A percentile compares a stretch with the other conserved stretches of the same genome.
Conservation (phyloP, 345 rosid genomes). For the Noccaea bulbosa region DNA sequence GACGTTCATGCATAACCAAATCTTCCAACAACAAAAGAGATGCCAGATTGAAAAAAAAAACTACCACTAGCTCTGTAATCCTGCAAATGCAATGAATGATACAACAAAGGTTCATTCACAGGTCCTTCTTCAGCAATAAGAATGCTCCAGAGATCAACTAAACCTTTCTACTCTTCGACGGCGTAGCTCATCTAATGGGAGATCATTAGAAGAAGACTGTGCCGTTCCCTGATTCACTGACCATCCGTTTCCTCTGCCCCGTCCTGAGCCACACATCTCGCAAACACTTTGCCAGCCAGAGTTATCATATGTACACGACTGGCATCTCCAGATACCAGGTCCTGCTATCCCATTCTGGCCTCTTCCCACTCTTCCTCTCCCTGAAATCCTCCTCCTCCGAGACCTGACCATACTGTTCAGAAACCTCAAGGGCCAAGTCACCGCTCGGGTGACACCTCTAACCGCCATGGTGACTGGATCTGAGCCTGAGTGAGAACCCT, state of each 20-base stretch:
- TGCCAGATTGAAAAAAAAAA: conserved; percentile 3
- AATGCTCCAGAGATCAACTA: conserved; percentile 46
- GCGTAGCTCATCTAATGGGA: conserved; percentile 76
- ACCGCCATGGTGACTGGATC: conserved; percentile 59
- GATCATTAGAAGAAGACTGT: conserved; percentile 42
- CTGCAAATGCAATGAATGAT: conserved; percentile 19
- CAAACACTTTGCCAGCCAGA: conserved; percentile 59
- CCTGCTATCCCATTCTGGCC: conserved; percentile 46
- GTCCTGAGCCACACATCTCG: conserved; percentile 83
- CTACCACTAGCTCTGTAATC: conserved; percentile 14
- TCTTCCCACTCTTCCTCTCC: conserved; percentile 76
- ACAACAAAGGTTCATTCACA: conserved; percentile 29
- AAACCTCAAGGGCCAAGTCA: conserved; percentile 71
- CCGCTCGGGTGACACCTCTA: conserved; percentile 46
- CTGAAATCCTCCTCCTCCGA: conserved; percentile 57
- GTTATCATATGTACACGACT: conserved; percentile 86
- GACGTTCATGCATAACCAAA: conserved; percentile 27
- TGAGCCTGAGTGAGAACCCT: conserved; percentile 55
- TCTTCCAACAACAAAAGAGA: conserved; percentile 38
- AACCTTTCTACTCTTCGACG: conserved; percentile 85
- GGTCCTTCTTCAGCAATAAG: conserved; percentile 14
- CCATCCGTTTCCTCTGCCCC: conserved; percentile 45
- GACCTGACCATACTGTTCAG: conserved; percentile 44
- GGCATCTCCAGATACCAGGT: conserved; percentile 77
- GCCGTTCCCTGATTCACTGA: conserved; percentile 35